Conservation (phyloP, 116 monocot genomes). For the Cymodocea nodosa region DNA sequence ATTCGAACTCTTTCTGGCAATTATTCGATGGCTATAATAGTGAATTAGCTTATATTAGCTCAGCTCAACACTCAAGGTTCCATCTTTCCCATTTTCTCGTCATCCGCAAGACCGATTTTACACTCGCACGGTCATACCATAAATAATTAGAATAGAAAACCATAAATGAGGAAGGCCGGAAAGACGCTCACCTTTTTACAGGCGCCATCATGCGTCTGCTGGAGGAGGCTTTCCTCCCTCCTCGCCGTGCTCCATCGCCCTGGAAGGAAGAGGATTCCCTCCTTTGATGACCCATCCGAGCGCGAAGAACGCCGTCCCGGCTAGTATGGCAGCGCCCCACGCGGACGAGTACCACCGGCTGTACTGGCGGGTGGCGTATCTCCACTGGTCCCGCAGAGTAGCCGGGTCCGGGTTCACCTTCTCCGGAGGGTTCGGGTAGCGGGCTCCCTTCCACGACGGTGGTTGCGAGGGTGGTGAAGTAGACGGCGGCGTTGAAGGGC, state of each 20-base stretch:
- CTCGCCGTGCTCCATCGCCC: slow-evolving; percentile 3
- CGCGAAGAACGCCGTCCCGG: slow-evolving; percentile 79
- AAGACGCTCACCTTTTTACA: too few relatives aligned
- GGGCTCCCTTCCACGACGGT: background rate
- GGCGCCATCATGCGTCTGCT: too few relatives aligned
- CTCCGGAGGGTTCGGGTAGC: slow-evolving; percentile 79
- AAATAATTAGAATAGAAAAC: too few relatives aligned
- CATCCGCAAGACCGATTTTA: too few relatives aligned
- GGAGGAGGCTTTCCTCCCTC: background rate
- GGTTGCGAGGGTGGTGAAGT: background rate
- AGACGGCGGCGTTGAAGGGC: background rate
- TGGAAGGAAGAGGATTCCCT: slow-evolving; percentile 70
- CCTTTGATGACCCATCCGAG: slow-evolving; percentile 97
- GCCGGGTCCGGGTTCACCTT: slow-evolving; percentile 54
- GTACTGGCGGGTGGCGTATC: slow-evolving; percentile 77
- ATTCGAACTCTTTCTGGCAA: too few relatives aligned
- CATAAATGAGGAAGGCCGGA: too few relatives aligned
- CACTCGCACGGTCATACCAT: too few relatives aligned
- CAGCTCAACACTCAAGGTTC: too few relatives aligned
- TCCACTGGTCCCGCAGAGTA: slow-evolving; percentile 94
- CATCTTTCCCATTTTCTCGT: too few relatives aligned
- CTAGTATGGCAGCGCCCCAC: slow-evolving; percentile 94
- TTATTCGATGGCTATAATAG: too few relatives aligned
- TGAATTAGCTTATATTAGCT: too few relatives aligned
- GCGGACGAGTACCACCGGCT: slow-evolving; percentile 84